Percentiles rank a stretch among this genome's conserved stretches.
These are phyloP conservation scores for Claviceps pazoutovae DNA, from an alignment of 2,329 filamentous ascomycete genomes.

Conservation along the genomic window DNA sequence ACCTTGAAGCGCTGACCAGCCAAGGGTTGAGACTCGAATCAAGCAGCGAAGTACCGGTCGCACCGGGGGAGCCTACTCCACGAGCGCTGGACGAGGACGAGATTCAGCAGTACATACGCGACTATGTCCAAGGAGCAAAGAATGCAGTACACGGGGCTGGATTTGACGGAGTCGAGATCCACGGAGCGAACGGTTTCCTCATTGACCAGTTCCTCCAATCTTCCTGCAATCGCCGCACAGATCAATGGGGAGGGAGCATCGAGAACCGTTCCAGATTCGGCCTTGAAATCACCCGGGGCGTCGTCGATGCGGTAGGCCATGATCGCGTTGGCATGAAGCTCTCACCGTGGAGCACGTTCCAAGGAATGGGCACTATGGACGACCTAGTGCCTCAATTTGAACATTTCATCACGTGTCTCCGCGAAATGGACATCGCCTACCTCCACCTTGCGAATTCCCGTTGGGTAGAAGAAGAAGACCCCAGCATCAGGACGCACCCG, in stretches of 20 bases:
- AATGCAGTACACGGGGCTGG: conserved; percentile 46
- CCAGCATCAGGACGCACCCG: neutral
- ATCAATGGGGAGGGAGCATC: conserved; percentile 37
- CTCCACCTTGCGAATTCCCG: conserved; percentile 48
- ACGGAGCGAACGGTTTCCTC: conserved; percentile 46
- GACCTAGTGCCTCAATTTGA: conserved; percentile 51
- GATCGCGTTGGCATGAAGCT: conserved; percentile 43
- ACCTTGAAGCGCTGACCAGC: conserved; percentile 4
- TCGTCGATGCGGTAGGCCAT: conserved; percentile 29
- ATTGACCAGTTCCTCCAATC: conserved; percentile 45
- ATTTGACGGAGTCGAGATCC: conserved; percentile 55
- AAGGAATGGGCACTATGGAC: conserved; percentile 46
- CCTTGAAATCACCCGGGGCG: conserved; percentile 31
- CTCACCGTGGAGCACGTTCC: conserved; percentile 45
- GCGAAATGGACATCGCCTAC: conserved; percentile 41
- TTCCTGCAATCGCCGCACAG: conserved; percentile 34
- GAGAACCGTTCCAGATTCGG: conserved; percentile 38
- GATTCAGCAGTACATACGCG: conserved; percentile 45
- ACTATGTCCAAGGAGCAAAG: conserved; percentile 38
- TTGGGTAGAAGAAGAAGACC: conserved; percentile 10
- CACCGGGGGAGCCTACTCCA: neutral
- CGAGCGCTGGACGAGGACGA: conserved; percentile 47
- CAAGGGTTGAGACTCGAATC: neutral
- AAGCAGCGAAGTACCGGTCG: neutral
- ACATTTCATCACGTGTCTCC: conserved; percentile 38